Evolutionary conservation across 257 asterid species (phyloP).

Genomic region (Anisodus acutangulus): DNA sequence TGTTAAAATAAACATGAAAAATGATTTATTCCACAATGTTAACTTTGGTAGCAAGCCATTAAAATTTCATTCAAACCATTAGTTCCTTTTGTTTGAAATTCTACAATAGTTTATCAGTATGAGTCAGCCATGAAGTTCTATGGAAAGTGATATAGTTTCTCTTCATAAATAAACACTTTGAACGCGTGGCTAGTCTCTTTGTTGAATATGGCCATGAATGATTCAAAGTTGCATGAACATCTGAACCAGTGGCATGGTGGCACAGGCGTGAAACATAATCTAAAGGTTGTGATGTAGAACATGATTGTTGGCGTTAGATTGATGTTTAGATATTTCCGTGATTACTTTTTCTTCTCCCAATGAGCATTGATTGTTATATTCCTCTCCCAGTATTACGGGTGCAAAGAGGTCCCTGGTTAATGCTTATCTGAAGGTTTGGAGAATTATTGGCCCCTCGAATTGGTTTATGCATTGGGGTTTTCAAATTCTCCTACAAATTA

Average conservation of each 20-base stretch:
- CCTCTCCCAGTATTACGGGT: neutral
- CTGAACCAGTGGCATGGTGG: conserved; percentile 15
- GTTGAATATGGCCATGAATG: neutral
- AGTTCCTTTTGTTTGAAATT: neutral
- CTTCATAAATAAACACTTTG: neutral
- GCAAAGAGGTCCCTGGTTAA: neutral
- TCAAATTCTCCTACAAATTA: no score
- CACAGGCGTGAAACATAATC: neutral
- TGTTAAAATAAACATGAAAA: neutral
- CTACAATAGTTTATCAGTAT: neutral
- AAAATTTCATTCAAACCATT: neutral
- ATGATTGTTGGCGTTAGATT: neutral
- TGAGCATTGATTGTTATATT: neutral
- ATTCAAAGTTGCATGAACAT: conserved; percentile 9
- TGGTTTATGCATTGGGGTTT: no score
- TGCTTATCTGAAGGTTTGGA: neutral
- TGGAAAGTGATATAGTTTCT: neutral
- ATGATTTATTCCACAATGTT: neutral
- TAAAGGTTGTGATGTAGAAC: neutral
- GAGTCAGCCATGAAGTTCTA: neutral
- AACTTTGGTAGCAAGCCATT: neutral
- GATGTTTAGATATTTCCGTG: conserved; percentile 4
- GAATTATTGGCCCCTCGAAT: no score
- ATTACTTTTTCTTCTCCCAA: neutral
- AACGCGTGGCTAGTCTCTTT: neutral